Evolutionary conservation across 768 basidiomycete species (phyloP).

Genomic region (Pleurotus giganteus): DNA sequence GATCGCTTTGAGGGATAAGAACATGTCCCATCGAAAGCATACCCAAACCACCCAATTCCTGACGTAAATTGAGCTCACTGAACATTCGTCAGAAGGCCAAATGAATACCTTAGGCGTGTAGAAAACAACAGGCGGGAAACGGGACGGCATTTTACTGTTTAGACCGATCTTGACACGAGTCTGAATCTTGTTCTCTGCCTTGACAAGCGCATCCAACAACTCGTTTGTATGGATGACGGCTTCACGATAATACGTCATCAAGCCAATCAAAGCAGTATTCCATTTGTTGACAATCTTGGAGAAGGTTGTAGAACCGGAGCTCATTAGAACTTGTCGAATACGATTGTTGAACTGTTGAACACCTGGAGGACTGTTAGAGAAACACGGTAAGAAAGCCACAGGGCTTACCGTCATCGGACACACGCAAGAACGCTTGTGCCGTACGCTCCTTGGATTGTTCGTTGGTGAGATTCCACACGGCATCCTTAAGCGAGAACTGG

Average conservation of each 20-base stretch:
- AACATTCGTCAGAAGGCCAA: not conserved
- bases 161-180: conserved; percentile 99
- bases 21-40: conserved; percentile 99
- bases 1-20: conserved; percentile 95
- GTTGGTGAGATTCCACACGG: conserved; percentile 96
- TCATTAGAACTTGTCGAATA: conserved; percentile 96
- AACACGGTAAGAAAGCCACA: not conserved
- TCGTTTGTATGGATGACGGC: conserved; percentile 98
- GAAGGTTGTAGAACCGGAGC: conserved; percentile 97
- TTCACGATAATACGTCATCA: conserved; percentile 98
- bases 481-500: conserved; percentile 94
- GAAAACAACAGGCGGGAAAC: conserved; percentile 96
- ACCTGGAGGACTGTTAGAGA: conserved; percentile 37
- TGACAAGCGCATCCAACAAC: conserved; percentile 92
- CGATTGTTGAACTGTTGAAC: conserved; percentile 98
- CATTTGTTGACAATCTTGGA: conserved; percentile 99
- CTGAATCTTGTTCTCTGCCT: conserved; percentile 99
- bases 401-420: conserved; percentile 82
- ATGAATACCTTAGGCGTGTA: conserved; percentile 85
- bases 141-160: conserved; percentile 99
- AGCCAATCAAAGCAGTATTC: conserved; percentile 92
- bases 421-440: conserved; percentile 95
- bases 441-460: conserved; percentile 98
- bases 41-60: conserved; percentile 95
- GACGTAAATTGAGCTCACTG: conserved; percentile 5